These are phyloP conservation scores for Saccharomycopsis vini DNA, from an alignment of 805 yeast species.

Conservation along the genomic window DNA sequence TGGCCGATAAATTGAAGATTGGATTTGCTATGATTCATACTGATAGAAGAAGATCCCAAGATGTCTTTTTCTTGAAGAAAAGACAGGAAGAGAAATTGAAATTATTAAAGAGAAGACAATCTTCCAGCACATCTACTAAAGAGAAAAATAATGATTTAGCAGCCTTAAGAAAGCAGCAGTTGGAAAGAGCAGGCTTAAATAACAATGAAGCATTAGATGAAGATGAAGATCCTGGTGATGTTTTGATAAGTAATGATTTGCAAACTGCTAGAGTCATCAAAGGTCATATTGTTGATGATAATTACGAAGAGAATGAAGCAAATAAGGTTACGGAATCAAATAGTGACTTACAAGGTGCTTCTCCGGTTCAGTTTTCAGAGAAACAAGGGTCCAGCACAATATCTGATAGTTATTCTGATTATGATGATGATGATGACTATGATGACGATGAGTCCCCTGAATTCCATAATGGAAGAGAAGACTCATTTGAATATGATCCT, in stretches of 20 bases:
- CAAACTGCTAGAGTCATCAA: constrained; percentile 94
- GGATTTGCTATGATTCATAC: constrained; percentile 99
- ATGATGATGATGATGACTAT: constrained; percentile 47
- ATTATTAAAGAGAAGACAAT: constrained; percentile 37
- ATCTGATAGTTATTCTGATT: no score
- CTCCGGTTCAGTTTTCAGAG: no score
- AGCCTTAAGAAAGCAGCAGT: constrained; percentile 26
- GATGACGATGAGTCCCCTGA: constrained; percentile 33
- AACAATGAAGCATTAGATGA: constrained; percentile 23
- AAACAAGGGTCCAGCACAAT: no score
- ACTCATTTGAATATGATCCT: constrained; percentile 7
- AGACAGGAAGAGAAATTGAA: constrained; percentile 29
- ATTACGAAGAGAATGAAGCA: constrained; percentile 56
- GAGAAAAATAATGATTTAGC: constrained; percentile 34
- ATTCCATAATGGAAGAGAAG: no score
- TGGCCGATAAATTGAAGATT: constrained; percentile 93
- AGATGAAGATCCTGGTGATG: constrained; percentile 54
- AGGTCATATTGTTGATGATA: constrained; percentile 95
- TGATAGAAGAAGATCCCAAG: constrained; percentile 86
- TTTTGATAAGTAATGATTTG: constrained; percentile 66
- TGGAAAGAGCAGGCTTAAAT: constrained; percentile 17
- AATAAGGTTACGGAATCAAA: no score
- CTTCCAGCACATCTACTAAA: constrained; percentile 37
- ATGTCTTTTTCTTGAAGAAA: constrained; percentile 35
- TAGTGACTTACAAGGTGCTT: no score